phyloP scores from a whole-genome alignment of 345 rosid species.

The Eutrema yunnanense region DNA sequence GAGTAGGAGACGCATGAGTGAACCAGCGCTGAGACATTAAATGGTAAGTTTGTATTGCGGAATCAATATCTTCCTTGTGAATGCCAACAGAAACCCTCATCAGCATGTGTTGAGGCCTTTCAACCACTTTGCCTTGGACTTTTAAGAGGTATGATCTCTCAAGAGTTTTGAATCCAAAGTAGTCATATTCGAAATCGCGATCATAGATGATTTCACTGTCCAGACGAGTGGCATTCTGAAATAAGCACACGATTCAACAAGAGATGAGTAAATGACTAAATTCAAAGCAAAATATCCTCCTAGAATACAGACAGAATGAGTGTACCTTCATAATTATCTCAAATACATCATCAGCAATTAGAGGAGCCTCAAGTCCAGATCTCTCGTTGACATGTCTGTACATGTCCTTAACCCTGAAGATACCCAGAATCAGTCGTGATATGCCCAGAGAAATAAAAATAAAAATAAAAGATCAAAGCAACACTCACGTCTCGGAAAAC shows the following conservation, averaged over 20 bases:
- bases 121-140: conserved; percentile 77
- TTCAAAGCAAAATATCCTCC: not conserved
- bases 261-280: not conserved
- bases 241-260: not conserved
- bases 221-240: conserved; percentile 65
- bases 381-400: conserved; percentile 64
- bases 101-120: conserved; percentile 92
- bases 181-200: conserved; percentile 89
- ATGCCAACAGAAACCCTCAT: conserved; percentile 97
- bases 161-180: conserved; percentile 88
- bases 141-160: conserved; percentile 87
- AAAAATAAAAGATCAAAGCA: not conserved
- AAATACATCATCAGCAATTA: conserved; percentile 86
- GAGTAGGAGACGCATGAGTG: conserved; percentile 95
- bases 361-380: conserved; percentile 72
- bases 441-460: too few species aligned
- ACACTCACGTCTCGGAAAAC: conserved; percentile 92
- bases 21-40: conserved; percentile 96
- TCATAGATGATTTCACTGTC: conserved; percentile 95
- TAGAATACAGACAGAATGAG: not conserved
- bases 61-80: conserved; percentile 77
- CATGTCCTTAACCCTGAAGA: conserved; percentile 78
- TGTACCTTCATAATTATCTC: conserved; percentile 80
- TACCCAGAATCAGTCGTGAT: not conserved
- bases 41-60: conserved; percentile 69